Evolutionary conservation across 2,329 filamentous ascomycete species (phyloP).

Genomic region (Exophiala sp.): DNA sequence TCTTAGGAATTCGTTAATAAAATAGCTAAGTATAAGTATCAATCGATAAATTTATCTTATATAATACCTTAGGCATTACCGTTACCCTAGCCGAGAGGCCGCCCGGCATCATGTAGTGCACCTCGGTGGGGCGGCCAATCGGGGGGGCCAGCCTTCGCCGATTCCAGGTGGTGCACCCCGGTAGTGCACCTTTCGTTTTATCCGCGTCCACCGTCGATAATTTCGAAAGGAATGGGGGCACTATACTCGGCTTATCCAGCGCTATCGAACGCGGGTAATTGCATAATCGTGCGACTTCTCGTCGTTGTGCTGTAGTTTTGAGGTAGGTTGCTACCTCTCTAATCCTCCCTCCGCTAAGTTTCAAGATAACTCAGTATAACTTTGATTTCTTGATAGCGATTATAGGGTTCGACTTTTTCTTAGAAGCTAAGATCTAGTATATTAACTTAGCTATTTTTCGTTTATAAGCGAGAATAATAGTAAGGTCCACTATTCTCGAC

Average conservation of each 20-base stretch:
- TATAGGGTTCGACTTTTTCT: not conserved
- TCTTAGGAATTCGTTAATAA: too few species aligned
- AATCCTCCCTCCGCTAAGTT: not conserved
- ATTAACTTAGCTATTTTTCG: not conserved
- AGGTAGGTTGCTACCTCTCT: not conserved
- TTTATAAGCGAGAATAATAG: too few species aligned
- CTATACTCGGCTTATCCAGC: not conserved
- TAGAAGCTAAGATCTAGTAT: not conserved
- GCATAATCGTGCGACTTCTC: not conserved
- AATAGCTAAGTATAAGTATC: too few species aligned
- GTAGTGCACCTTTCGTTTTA: not conserved
- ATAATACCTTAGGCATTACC: too few species aligned
- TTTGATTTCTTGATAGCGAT: not conserved
- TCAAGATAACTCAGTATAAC: not conserved
- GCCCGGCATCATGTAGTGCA: not conserved
- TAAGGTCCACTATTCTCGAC: too few species aligned
- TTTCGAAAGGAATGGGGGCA: not conserved
- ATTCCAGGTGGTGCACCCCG: not conserved
- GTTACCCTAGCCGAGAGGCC: not conserved
- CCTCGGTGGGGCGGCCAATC: not conserved
- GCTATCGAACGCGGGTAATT: not conserved
- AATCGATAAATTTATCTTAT: too few species aligned
- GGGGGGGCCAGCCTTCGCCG: not conserved
- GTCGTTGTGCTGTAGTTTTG: not conserved
- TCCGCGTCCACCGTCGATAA: too few species aligned